phyloP scores from a whole-genome alignment of 345 rosid species.

The Rhizophora apiculata region DNA sequence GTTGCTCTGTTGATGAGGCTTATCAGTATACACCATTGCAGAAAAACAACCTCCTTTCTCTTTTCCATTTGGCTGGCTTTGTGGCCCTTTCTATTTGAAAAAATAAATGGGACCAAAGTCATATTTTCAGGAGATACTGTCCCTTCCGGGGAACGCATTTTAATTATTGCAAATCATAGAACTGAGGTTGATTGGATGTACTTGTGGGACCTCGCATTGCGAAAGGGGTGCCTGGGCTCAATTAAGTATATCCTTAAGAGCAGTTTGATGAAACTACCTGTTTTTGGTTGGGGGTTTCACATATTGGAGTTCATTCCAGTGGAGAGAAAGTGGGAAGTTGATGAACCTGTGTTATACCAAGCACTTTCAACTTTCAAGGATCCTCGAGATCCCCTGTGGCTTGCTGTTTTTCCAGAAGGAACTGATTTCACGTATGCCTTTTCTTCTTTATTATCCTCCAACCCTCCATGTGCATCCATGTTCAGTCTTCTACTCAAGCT shows the following conservation, averaged over 20 bases:
- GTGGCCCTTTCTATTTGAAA: conserved; percentile 85
- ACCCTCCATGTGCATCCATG: conserved; percentile 14
- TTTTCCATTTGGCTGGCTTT: conserved; percentile 69
- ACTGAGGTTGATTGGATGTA: conserved; percentile 98
- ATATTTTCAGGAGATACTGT: conserved; percentile 62
- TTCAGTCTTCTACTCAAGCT: background rate
- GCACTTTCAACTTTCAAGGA: conserved; percentile 62
- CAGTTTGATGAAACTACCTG: conserved; percentile 72
- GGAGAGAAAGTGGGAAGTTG: conserved; percentile 80
- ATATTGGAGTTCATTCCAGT: conserved; percentile 77
- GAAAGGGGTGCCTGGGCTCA: conserved; percentile 68
- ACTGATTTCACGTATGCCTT: conserved; percentile 71
- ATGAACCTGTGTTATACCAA: conserved; percentile 53
- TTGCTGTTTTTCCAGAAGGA: conserved; percentile 87
- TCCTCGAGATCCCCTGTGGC: conserved; percentile 80
- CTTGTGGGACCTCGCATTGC: conserved; percentile 75
- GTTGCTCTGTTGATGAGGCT: conserved; percentile 41
- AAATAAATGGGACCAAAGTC: conserved; percentile 62
- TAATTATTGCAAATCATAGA: conserved; percentile 75
- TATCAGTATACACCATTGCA: conserved; percentile 46
- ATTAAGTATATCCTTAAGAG: conserved; percentile 80
- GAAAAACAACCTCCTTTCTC: conserved; percentile 54
- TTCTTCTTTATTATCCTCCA: conserved; percentile 19
- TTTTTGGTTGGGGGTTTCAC: conserved; percentile 90
- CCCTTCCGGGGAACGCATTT: conserved; percentile 51